phyloP scores from a whole-genome alignment of 169 alveolate genomes.

The Plasmodium adleri region DNA sequence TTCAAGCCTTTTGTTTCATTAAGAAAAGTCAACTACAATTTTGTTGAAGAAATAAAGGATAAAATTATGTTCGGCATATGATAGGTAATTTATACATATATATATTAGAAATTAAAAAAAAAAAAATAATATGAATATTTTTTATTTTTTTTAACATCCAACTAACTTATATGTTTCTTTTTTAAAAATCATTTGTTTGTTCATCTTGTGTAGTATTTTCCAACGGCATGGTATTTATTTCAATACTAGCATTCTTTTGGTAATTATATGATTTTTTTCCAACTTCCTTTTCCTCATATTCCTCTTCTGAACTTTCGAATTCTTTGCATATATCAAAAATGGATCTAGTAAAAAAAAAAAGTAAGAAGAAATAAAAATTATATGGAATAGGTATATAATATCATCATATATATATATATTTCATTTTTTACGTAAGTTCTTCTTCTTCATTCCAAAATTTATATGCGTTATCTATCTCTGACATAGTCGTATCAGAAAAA shows the following conservation, averaged over 20 bases:
- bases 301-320: slow-evolving; percentile 73
- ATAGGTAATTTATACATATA: not conserved
- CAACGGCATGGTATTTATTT: slow-evolving; percentile 39
- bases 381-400: not conserved
- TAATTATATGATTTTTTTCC: not conserved
- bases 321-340: slow-evolving; percentile 59
- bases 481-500: slow-evolving; percentile 56
- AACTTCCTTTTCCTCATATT: slow-evolving; percentile 2
- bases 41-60: slow-evolving; percentile 62
- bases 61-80: not conserved
- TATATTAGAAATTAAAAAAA: not conserved
- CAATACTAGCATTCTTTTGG: slow-evolving; percentile 12
- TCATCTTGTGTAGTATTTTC: slow-evolving; percentile 8
- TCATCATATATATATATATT: not conserved
- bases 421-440: not conserved
- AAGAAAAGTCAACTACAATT: slow-evolving; percentile 39
- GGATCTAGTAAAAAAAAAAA: slow-evolving; percentile 3
- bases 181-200: not conserved
- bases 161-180: not conserved
- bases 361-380: not conserved
- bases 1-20: slow-evolving; percentile 62
- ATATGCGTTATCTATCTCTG: slow-evolving; percentile 55
- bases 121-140: too few relatives aligned
- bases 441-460: slow-evolving; percentile 32
- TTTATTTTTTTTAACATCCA: not conserved